Conservation (phyloP, 192 early-diverging fungal genomes). For the Podila epigama region DNA sequence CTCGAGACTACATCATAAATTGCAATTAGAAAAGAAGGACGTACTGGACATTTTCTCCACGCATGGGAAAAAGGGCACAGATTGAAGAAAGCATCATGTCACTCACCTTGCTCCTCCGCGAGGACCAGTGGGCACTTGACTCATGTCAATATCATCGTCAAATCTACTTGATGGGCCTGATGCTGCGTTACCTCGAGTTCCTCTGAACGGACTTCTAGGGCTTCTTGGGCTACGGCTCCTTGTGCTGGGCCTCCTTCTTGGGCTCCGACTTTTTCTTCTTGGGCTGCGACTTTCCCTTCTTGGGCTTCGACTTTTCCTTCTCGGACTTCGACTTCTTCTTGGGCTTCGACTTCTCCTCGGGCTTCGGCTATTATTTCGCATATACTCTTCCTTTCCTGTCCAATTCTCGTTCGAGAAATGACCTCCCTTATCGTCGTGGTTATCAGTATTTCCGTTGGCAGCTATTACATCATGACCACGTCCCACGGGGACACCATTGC, state of each 20-base stretch:
- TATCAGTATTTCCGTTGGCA: conserved; percentile 4
- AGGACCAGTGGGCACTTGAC: conserved; percentile 42
- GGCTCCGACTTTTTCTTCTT: no score
- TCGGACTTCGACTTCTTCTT: neutral
- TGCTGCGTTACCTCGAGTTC: neutral
- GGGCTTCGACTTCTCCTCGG: neutral
- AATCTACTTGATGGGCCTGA: conserved; percentile 1
- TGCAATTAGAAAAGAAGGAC: neutral
- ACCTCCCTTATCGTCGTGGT: neutral
- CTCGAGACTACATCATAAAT: conserved; percentile 8
- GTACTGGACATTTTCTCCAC: no score
- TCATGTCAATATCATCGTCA: conserved; percentile 44
- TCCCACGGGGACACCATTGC: neutral
- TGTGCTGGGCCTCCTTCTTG: no score
- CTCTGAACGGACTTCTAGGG: neutral
- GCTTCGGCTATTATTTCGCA: no score
- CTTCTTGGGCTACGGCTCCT: neutral
- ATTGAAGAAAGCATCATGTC: neutral
- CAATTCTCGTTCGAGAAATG: neutral
- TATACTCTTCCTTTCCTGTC: neutral
- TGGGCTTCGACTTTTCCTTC: no score
- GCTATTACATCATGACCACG: neutral
- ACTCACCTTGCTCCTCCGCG: neutral
- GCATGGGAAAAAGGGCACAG: neutral
- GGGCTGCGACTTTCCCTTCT: no score